These are phyloP conservation scores for Colletotrichum godetiae DNA, from an alignment of 2,329 filamentous ascomycete genomes.

Conservation along the genomic window DNA sequence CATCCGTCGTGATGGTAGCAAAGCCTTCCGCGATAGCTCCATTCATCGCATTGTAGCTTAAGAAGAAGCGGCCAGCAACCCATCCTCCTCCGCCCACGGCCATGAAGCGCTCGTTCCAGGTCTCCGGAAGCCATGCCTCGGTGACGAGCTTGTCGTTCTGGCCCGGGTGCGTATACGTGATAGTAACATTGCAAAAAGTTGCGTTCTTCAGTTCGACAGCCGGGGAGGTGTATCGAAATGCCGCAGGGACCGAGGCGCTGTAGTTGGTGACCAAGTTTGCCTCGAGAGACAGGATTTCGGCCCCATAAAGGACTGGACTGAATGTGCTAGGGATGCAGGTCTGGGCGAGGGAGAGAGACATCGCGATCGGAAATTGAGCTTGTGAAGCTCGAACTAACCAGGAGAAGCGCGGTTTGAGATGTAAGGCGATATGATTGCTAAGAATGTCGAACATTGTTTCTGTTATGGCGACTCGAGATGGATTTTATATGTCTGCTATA, in stretches of 20 bases:
- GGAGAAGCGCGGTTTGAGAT: not conserved
- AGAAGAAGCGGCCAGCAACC: constrained; percentile 37
- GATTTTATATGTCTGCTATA: no score
- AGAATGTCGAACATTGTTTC: no score
- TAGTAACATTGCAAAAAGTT: constrained; percentile 13
- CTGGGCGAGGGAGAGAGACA: constrained; percentile 1
- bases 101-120: constrained; percentile 45
- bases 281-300: constrained; percentile 26
- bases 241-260: constrained; percentile 15
- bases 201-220: constrained; percentile 33
- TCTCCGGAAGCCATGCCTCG: constrained; percentile 40
- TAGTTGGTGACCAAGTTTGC: constrained; percentile 35
- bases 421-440: no score
- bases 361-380: not conserved
- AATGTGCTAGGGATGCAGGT: not conserved
- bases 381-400: not conserved
- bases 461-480: no score
- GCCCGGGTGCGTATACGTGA: constrained; percentile 15
- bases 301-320: constrained; percentile 26
- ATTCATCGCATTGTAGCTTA: constrained; percentile 35
- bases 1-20: constrained; percentile 38
- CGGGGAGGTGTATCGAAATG: constrained; percentile 17
- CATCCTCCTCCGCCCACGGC: constrained; percentile 46
- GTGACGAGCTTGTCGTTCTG: constrained; percentile 39
- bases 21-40: constrained; percentile 38